Conservation (phyloP, 2,329 filamentous ascomycete species). For the Sarocladiaceae sp. region DNA sequence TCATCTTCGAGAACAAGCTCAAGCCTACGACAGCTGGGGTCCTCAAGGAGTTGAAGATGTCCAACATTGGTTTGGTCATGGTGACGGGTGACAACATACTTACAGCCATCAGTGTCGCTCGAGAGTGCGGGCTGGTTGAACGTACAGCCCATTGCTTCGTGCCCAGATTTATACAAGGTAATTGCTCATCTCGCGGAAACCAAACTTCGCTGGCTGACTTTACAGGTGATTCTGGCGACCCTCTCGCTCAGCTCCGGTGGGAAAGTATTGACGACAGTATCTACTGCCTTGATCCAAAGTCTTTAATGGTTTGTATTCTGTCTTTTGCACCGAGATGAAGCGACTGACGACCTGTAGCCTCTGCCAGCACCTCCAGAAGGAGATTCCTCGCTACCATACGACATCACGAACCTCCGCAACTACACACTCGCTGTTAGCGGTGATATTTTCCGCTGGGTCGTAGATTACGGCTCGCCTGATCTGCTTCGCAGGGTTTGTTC, state of each 20-base stretch:
- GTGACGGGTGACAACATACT: slow-evolving; percentile 97
- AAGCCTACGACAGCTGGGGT: slow-evolving; percentile 80
- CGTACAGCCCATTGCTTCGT: slow-evolving; percentile 84
- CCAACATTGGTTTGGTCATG: slow-evolving; percentile 88
- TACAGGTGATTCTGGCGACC: slow-evolving; percentile 63
- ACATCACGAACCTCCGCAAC: slow-evolving; percentile 72
- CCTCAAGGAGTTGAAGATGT: slow-evolving; percentile 72
- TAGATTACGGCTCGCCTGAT: slow-evolving; percentile 82
- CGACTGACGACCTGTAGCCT: slow-evolving; percentile 44
- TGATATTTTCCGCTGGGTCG: slow-evolving; percentile 92
- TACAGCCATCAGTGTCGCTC: slow-evolving; percentile 90
- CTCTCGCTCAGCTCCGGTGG: slow-evolving; percentile 72
- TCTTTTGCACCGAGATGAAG: not conserved
- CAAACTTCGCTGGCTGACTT: not conserved
- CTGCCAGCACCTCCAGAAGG: slow-evolving; percentile 60
- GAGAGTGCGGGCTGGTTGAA: slow-evolving; percentile 81
- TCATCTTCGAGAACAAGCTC: slow-evolving; percentile 97
- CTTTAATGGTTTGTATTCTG: slow-evolving; percentile 52
- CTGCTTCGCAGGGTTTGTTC: slow-evolving; percentile 60
- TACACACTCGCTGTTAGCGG: slow-evolving; percentile 87
- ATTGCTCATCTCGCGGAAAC: slow-evolving; percentile 9
- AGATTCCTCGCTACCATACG: slow-evolving; percentile 80
- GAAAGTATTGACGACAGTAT: slow-evolving; percentile 87
- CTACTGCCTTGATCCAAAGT: slow-evolving; percentile 71
- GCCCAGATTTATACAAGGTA: slow-evolving; percentile 75